Evolutionary conservation across 2,329 filamentous ascomycete genomes (phyloP).

Genomic region (Ophiostoma tasmaniense): DNA sequence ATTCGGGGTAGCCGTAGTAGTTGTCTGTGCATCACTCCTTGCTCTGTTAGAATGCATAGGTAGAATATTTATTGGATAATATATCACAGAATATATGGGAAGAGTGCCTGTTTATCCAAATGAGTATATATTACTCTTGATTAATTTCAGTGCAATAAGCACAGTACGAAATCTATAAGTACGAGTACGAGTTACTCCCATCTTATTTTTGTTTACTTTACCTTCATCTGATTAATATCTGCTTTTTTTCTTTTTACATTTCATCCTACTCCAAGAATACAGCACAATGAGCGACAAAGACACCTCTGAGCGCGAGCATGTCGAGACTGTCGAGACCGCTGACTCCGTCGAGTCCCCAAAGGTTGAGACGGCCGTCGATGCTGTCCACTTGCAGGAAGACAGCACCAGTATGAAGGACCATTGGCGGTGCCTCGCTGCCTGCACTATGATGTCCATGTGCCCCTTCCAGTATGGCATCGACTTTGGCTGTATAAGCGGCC

Average conservation of each 20-base stretch:
- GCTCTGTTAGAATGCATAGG: neutral
- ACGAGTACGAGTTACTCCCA: neutral
- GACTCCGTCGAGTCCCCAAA: neutral
- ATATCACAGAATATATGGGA: too few relatives aligned
- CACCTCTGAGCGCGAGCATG: constrained; percentile 11
- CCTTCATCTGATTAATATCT: neutral
- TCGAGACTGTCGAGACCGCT: neutral
- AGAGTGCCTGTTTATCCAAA: neutral
- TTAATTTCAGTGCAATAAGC: neutral
- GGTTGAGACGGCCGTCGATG: neutral
- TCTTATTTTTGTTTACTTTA: neutral
- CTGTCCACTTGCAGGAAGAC: constrained; percentile 9
- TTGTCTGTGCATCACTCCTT: neutral
- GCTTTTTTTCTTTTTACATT: neutral
- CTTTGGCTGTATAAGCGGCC: constrained; percentile 16
- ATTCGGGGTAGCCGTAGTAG: neutral
- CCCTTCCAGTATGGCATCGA: constrained; percentile 45
- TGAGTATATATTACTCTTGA: neutral
- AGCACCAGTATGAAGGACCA: constrained; percentile 24
- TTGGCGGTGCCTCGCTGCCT: constrained; percentile 32
- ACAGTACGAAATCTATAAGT: neutral
- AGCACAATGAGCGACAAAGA: constrained; percentile 13
- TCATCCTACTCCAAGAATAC: neutral
- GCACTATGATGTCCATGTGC: constrained; percentile 39
- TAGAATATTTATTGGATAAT: too few relatives aligned